These are phyloP conservation scores for Cercospora canescens DNA, from an alignment of 2,329 filamentous ascomycete genomes.

Conservation along the genomic window DNA sequence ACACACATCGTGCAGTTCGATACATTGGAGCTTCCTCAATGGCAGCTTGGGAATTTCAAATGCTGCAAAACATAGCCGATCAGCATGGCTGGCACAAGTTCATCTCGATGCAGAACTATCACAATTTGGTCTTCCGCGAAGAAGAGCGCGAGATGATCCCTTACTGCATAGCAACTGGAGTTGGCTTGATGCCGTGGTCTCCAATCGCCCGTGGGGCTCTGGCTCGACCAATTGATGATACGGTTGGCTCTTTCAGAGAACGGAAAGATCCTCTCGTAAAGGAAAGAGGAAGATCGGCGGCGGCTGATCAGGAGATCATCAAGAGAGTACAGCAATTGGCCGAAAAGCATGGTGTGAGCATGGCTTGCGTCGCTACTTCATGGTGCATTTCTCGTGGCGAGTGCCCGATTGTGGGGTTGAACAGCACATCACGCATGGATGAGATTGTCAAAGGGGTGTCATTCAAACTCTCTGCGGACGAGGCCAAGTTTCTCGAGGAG, in stretches of 20 bases:
- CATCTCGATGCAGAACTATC: conserved; percentile 59
- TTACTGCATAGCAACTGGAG: conserved; percentile 49
- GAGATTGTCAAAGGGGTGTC: conserved; percentile 54
- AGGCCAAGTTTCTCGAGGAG: conserved; percentile 62
- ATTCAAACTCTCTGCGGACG: conserved; percentile 55
- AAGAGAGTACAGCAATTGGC: conserved; percentile 42
- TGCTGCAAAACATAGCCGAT: conserved; percentile 57
- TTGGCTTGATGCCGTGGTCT: conserved; percentile 47
- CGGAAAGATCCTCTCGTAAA: conserved; percentile 20
- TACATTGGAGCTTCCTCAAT: conserved; percentile 56
- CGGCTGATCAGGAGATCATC: conserved; percentile 40
- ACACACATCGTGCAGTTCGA: not conserved
- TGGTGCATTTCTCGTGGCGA: conserved; percentile 47
- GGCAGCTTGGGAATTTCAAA: conserved; percentile 55
- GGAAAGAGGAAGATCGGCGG: conserved; percentile 21
- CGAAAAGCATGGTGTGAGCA: conserved; percentile 36
- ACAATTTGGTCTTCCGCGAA: conserved; percentile 61
- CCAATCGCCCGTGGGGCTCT: conserved; percentile 30
- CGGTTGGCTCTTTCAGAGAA: conserved; percentile 19
- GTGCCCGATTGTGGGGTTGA: conserved; percentile 62
- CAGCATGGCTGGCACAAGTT: conserved; percentile 62
- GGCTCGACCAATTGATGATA: conserved; percentile 21
- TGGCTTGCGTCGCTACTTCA: conserved; percentile 28
- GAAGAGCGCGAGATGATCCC: conserved; percentile 60
- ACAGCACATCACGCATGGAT: conserved; percentile 57